These are phyloP conservation scores for Multifurca ochricompacta DNA, from an alignment of 768 basidiomycete genomes.

Conservation along the genomic window DNA sequence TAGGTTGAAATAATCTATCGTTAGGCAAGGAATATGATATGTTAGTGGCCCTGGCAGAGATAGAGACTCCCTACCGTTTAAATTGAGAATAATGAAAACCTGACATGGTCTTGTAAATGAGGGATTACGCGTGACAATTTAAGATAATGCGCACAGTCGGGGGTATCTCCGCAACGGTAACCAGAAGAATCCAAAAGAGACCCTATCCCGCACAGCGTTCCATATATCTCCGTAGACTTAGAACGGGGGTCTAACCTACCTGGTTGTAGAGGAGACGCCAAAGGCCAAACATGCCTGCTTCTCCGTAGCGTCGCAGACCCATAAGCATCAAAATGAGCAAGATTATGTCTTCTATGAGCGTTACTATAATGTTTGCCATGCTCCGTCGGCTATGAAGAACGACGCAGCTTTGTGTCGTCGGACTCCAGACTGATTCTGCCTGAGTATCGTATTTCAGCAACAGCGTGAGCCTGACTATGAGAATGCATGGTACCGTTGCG, in stretches of 20 bases:
- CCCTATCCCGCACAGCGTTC: neutral
- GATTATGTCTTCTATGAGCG: conserved; percentile 8
- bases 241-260: neutral
- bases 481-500: neutral
- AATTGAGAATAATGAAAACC: conserved; percentile 11
- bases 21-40: neutral
- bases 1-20: conserved; percentile 6
- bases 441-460: neutral
- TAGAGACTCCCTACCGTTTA: conserved; percentile 7
- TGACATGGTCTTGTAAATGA: neutral
- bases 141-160: neutral
- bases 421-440: neutral
- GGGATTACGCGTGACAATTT: neutral
- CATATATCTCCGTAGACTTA: neutral
- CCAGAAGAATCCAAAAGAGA: conserved; percentile 13
- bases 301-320: conserved; percentile 13
- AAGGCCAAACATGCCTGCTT: conserved; percentile 11
- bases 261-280: conserved; percentile 17
- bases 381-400: neutral
- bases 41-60: neutral
- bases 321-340: conserved; percentile 11
- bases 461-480: neutral
- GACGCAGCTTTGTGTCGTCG: neutral
- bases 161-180: conserved; percentile 17
- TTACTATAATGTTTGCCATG: neutral